phyloP scores from a whole-genome alignment of 768 basidiomycete species.

The Kwoniella dendrophila region DNA sequence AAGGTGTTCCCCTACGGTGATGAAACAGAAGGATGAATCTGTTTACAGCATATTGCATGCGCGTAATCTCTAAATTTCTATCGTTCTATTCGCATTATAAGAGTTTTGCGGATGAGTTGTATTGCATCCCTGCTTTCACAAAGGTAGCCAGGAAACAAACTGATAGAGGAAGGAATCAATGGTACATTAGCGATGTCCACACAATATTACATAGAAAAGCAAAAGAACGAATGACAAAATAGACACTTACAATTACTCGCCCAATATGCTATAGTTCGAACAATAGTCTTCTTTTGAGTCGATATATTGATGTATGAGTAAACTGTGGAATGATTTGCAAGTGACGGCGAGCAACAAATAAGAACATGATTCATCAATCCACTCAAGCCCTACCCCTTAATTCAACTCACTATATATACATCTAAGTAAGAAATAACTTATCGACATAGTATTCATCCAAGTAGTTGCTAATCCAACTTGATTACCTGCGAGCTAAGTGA shows the following conservation, averaged over 20 bases:
- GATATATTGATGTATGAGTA: conserved; percentile 38
- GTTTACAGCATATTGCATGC: no score
- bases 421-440: conserved; percentile 32
- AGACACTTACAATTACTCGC: conserved; percentile 39
- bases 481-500: conserved; percentile 43
- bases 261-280: conserved; percentile 37
- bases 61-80: no score
- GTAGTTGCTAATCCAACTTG: conserved; percentile 26
- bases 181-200: neutral
- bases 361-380: no score
- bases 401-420: conserved; percentile 35
- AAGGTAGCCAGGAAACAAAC: conserved; percentile 37
- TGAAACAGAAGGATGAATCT: no score
- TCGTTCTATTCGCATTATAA: neutral
- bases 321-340: conserved; percentile 23
- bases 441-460: conserved; percentile 41
- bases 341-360: no score
- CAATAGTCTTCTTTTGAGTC: conserved; percentile 22
- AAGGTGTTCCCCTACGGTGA: no score
- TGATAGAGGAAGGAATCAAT: conserved; percentile 8
- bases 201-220: neutral
- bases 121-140: conserved; percentile 27
- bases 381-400: no score
- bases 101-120: conserved; percentile 17
- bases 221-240: neutral